Evolutionary conservation across 1,284 basidiomycete species (phyloP), one percentile per base, ranked within the genome.

Genomic region (Cystobasidium slooffiae): DNA sequence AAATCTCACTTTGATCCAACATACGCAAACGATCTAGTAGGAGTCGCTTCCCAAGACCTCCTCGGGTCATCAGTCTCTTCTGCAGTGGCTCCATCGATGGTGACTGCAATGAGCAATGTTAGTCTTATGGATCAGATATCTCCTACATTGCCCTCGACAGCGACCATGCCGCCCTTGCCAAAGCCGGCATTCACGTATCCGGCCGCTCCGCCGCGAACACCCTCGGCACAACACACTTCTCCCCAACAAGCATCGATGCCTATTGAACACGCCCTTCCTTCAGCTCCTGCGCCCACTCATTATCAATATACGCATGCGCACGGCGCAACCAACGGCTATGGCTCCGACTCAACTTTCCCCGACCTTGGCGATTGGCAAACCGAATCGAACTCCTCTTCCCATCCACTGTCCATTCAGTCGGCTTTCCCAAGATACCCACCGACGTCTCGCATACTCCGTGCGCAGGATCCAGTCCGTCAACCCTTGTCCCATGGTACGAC

Each of bases 1-100:
- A 74, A 75, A 4, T 22, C 22, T 0, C n/a, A 31, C 3, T 78
- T 79, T 65, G 72, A 78, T 44, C 9, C 74, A 0, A 66, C 41
- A 12, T 75, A 76, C 0, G 53, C 77, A 2, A 20, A 39, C 4
- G 72, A 74, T 6, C 63, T 78, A 10, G 46, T 59, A 9, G 44
- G 41, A 6, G 46, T 14, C 18, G 68, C 67, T 46, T 41, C 55
- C 14, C 12, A n/a, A n/a, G 22, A 24, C n/a, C n/a, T 63, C 18
- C 43, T 63, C 47, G 47, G 47, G 47, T 51, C 47, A 14, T 4
- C 22, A 47, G 6, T 41, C 6, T 43, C 8, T 22, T 9, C 7
- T 46, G 2, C 64, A 44, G 37, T 1, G 31, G 20, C 14, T 5
- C n/a, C 49, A 9, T 12, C 64, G 37, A 18, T 12, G 10, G 8